These are phyloP conservation scores for Penicillium egyptiacum DNA, from an alignment of 495 filamentous ascomycete species.

Conservation along the genomic window DNA sequence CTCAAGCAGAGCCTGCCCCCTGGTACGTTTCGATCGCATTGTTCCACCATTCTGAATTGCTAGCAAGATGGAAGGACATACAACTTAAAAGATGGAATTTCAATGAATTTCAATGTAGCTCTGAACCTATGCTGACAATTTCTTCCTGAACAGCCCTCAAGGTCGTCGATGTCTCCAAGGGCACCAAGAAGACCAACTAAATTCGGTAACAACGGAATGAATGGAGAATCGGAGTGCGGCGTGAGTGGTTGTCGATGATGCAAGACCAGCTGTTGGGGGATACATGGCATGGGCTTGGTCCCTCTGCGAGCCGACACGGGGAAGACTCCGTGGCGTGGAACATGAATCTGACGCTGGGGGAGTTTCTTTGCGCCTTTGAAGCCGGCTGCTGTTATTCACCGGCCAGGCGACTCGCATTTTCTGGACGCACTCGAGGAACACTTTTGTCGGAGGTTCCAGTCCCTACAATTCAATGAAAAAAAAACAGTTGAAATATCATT, in stretches of 20 bases:
- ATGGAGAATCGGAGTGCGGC: constrained; percentile 33
- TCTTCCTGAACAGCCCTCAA: constrained; percentile 56
- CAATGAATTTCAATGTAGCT: neutral
- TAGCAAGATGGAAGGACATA: constrained; percentile 2
- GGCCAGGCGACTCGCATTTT: constrained; percentile 43
- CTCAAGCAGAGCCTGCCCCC: constrained; percentile 98
- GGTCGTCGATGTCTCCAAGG: constrained; percentile 76
- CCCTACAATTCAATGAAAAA: constrained; percentile 43
- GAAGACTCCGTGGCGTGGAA: constrained; percentile 18
- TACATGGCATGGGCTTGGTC: constrained; percentile 27
- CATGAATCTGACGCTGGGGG: constrained; percentile 9
- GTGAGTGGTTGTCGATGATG: constrained; percentile 37
- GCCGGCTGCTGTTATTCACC: constrained; percentile 27
- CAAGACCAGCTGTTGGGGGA: constrained; percentile 35
- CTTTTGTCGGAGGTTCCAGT: constrained; percentile 40
- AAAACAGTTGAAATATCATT: constrained; percentile 48
- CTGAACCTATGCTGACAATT: constrained; percentile 27
- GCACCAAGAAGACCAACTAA: constrained; percentile 61
- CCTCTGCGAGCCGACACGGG: constrained; percentile 43
- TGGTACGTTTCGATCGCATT: constrained; percentile 58
- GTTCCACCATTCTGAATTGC: neutral
- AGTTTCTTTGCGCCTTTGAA: constrained; percentile 35
- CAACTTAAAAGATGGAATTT: constrained; percentile 1
- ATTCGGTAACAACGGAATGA: constrained; percentile 34
- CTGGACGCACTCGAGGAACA: constrained; percentile 29